phyloP scores from a whole-genome alignment of 306 rosid genomes.

The Rosa multiflora region DNA sequence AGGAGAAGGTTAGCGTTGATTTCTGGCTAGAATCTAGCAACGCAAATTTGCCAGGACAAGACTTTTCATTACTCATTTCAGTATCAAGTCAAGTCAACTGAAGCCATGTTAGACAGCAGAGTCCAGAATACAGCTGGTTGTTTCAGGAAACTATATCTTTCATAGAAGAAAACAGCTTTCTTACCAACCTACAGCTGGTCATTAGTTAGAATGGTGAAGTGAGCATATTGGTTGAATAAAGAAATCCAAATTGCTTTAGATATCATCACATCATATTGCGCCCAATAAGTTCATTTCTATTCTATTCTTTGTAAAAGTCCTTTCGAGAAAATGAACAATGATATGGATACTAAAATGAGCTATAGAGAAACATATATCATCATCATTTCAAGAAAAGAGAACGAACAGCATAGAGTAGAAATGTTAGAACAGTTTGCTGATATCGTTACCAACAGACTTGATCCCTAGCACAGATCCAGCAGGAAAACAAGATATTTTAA shows the following conservation, averaged over 20 bases:
- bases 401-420: not conserved
- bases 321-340: not conserved
- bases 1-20: not conserved
- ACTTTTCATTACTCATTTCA: not conserved
- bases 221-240: not conserved
- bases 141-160: slow-evolving; percentile 9
- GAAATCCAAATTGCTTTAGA: not conserved
- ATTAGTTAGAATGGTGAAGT: not conserved
- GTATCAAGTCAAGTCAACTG: not conserved
- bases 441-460: not conserved
- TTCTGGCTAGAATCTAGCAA: not conserved
- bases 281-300: not conserved
- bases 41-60: not conserved
- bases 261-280: not conserved
- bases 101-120: not conserved
- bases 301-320: not conserved
- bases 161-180: not conserved
- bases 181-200: not conserved
- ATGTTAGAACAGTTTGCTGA: not conserved
- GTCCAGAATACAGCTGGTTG: not conserved
- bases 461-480: not conserved
- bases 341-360: not conserved
- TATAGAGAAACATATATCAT: not conserved
- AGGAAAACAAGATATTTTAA: not conserved
- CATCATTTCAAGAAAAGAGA: not conserved